Evolutionary conservation across 192 early-diverging fungal genomes (phyloP).

Genomic region (Umbelopsis sp.): DNA sequence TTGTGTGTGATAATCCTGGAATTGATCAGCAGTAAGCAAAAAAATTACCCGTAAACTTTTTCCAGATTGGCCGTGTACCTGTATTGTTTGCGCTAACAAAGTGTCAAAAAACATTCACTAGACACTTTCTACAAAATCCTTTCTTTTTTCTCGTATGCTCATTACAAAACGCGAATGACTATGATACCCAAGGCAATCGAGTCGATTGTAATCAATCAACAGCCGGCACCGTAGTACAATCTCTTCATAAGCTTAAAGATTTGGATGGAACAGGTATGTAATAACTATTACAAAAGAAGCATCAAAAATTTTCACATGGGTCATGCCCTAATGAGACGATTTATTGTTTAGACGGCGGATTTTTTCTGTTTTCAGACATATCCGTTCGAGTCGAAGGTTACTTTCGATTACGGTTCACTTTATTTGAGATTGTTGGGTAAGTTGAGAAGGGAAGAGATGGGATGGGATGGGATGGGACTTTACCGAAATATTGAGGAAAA

Average conservation of each 20-base stretch:
- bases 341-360: conserved; percentile 68
- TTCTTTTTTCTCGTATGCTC: conserved; percentile 33
- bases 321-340: conserved; percentile 9
- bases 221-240: conserved; percentile 92
- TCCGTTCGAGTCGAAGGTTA: conserved; percentile 90
- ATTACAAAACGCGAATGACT: background rate
- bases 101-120: background rate
- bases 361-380: conserved; percentile 94
- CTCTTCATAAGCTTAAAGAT: conserved; percentile 86
- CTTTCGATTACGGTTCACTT: conserved; percentile 78
- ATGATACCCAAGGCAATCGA: background rate
- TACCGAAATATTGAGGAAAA: too few relatives aligned
- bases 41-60: background rate
- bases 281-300: background rate
- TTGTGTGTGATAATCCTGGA: conserved; percentile 15
- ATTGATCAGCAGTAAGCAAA: background rate
- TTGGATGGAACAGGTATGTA: conserved; percentile 62
- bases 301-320: background rate
- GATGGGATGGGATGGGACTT: background rate
- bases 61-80: too few relatives aligned
- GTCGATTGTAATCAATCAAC: conserved; percentile 88
- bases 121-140: conserved; percentile 37
- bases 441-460: conserved; percentile 31
- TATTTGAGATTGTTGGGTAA: conserved; percentile 87
- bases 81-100: background rate